A percentile compares a stretch with the other conserved stretches of the same genome.
Evolutionary conservation across 495 filamentous ascomycete species (phyloP).

Genomic region (Trichocladium uniseriatum): DNA sequence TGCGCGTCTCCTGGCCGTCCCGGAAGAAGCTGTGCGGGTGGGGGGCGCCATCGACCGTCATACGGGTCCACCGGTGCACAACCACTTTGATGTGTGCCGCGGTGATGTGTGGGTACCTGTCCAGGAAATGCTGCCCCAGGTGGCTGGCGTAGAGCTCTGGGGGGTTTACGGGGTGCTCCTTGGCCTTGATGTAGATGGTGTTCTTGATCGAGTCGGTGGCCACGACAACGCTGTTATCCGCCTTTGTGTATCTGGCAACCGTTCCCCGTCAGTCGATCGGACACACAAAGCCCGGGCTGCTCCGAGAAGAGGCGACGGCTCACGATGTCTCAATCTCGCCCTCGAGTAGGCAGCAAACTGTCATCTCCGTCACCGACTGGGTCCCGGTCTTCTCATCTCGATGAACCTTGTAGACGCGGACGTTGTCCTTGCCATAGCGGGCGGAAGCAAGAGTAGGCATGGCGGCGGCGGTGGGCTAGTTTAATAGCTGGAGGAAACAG

Average conservation of each 20-base stretch:
- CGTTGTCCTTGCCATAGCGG: conserved; percentile 94
- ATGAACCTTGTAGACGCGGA: conserved; percentile 92
- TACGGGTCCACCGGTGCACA: conserved; percentile 86
- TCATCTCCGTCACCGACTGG: conserved; percentile 91
- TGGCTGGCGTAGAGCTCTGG: conserved; percentile 87
- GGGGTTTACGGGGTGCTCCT: conserved; percentile 84
- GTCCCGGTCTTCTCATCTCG: conserved; percentile 61
- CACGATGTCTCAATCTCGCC: conserved; percentile 86
- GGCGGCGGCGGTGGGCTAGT: conserved; percentile 8
- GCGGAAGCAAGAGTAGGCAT: conserved; percentile 61
- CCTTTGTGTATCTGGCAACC: conserved; percentile 64
- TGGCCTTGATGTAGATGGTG: conserved; percentile 87
- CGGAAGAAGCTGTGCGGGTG: conserved; percentile 96
- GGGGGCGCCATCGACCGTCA: conserved; percentile 75
- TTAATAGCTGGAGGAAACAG: background rate
- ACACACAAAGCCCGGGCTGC: background rate
- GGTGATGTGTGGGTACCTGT: conserved; percentile 79
- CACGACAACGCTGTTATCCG: conserved; percentile 92
- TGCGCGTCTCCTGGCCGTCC: conserved; percentile 79
- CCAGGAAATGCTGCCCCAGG: conserved; percentile 77
- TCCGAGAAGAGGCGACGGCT: conserved; percentile 18
- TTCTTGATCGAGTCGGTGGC: conserved; percentile 98
- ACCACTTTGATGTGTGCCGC: conserved; percentile 68
- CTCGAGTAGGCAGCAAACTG: conserved; percentile 79
- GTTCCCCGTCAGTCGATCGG: too few relatives aligned